Evolutionary conservation across 2,329 filamentous ascomycete species (phyloP).

Genomic region (Botrytis pseudocinerea): DNA sequence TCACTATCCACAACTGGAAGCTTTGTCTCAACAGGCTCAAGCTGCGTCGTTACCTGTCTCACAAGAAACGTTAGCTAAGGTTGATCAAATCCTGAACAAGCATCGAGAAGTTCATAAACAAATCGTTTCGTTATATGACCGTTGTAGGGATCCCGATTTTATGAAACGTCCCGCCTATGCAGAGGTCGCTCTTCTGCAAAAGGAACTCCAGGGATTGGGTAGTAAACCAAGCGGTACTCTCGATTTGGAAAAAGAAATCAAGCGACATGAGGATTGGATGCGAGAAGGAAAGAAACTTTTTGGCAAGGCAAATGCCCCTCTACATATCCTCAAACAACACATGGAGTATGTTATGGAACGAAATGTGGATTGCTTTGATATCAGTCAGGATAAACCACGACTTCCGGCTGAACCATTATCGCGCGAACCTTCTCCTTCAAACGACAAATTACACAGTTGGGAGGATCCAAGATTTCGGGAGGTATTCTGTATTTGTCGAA

Average conservation of each 20-base stretch:
- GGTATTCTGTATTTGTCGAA: slow-evolving; percentile 96
- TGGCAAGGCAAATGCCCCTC: slow-evolving; percentile 93
- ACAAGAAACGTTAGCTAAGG: slow-evolving; percentile 72
- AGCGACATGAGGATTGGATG: slow-evolving; percentile 99
- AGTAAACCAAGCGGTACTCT: slow-evolving; percentile 89
- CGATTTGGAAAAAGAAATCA: slow-evolving; percentile 91
- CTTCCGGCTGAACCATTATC: slow-evolving; percentile 91
- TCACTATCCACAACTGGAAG: slow-evolving; percentile 92
- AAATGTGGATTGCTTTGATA: slow-evolving; percentile 89
- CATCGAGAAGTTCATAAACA: slow-evolving; percentile 91
- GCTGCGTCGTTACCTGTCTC: slow-evolving; percentile 74
- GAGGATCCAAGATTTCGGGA: slow-evolving; percentile 67
- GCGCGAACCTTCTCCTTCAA: slow-evolving; percentile 68
- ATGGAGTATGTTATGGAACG: slow-evolving; percentile 91
- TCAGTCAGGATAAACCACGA: slow-evolving; percentile 78
- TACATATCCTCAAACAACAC: slow-evolving; percentile 93
- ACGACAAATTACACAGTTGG: slow-evolving; percentile 55
- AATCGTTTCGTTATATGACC: slow-evolving; percentile 78
- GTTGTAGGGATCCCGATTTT: slow-evolving; percentile 73
- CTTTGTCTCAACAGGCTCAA: slow-evolving; percentile 78
- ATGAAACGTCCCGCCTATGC: slow-evolving; percentile 80
- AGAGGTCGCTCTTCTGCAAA: slow-evolving; percentile 59
- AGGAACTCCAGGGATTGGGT: slow-evolving; percentile 82
- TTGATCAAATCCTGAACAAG: slow-evolving; percentile 92
- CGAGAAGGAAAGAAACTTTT: slow-evolving; percentile 95